phyloP scores from a whole-genome alignment of 2,329 filamentous ascomycete species.

The Colletotrichum abscissum region DNA sequence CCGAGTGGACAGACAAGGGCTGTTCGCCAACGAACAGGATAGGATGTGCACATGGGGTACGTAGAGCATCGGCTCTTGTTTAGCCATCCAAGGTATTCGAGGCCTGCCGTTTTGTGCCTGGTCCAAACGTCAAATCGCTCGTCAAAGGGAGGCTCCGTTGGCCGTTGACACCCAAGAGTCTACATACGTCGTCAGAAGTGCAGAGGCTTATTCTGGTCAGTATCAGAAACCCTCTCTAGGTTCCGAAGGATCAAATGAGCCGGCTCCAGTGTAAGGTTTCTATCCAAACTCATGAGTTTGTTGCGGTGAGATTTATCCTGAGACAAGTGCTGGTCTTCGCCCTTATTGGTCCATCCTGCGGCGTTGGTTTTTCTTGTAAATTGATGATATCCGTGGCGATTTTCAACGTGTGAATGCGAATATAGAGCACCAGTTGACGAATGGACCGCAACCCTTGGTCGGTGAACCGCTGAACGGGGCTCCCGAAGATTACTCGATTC shows the following conservation, averaged over 20 bases:
- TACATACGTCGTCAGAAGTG: neutral
- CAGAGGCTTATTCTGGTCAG: neutral
- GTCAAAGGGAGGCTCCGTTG: neutral
- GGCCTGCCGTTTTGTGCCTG: neutral
- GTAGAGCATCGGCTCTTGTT: constrained; percentile 14
- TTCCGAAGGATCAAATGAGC: neutral
- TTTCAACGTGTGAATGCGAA: neutral
- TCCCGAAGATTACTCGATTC: constrained; percentile 6
- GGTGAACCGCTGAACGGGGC: constrained; percentile 6
- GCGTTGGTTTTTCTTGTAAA: neutral
- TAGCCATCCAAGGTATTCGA: neutral
- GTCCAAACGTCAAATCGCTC: neutral
- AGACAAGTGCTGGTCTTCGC: neutral
- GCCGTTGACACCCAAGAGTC: neutral
- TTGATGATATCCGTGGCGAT: neutral
- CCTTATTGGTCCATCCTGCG: neutral
- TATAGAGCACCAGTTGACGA: neutral
- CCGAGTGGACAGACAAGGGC: constrained; percentile 24
- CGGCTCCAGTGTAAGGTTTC: neutral
- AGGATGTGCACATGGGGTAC: constrained; percentile 26
- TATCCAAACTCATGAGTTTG: neutral
- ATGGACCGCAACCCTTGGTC: constrained; percentile 14
- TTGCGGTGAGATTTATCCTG: neutral
- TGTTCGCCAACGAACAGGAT: constrained; percentile 16
- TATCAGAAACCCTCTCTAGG: neutral